phyloP scores from a whole-genome alignment of 2,329 filamentous ascomycete genomes.

The Colletotrichum tamarilloi region DNA sequence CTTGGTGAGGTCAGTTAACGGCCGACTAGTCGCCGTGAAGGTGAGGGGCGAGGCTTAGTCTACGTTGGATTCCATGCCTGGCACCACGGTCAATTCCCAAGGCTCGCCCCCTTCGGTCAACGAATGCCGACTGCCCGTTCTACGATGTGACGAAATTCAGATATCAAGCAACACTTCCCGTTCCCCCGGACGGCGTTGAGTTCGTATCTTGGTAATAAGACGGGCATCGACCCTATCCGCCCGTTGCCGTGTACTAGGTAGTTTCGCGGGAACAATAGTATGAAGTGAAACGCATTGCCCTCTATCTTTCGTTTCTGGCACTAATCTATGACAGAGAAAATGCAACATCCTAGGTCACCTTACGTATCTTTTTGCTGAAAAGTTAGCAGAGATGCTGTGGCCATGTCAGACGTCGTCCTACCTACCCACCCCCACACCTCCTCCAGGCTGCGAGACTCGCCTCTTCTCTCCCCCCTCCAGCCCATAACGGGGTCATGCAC shows the following conservation, averaged over 20 bases:
- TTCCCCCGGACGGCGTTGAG: neutral
- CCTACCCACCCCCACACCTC: slow-evolving; percentile 12
- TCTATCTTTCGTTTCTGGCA: neutral
- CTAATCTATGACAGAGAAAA: slow-evolving; percentile 15
- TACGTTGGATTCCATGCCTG: slow-evolving; percentile 21
- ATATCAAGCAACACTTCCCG: neutral
- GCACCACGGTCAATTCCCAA: slow-evolving; percentile 20
- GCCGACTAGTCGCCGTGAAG: slow-evolving; percentile 14
- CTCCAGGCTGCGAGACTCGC: neutral
- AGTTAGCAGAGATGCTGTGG: slow-evolving; percentile 2
- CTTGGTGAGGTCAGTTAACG: slow-evolving; percentile 7
- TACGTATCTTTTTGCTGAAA: slow-evolving; percentile 6
- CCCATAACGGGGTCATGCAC: slow-evolving; percentile 24
- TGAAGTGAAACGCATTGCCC: slow-evolving; percentile 6
- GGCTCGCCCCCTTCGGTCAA: neutral
- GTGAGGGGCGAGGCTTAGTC: slow-evolving; percentile 21
- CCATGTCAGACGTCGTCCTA: slow-evolving; percentile 23
- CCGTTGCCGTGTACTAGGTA: neutral
- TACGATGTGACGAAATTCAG: neutral
- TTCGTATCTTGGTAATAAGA: neutral
- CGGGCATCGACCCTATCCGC: neutral
- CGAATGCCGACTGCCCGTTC: slow-evolving; percentile 13
- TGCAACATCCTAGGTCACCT: slow-evolving; percentile 23
- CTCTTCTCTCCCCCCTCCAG: slow-evolving; percentile 11
- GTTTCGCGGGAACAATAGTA: neutral